phyloP scores from a whole-genome alignment of 371 early-diverging fungal species.

The Blastocladiella emersonii region DNA sequence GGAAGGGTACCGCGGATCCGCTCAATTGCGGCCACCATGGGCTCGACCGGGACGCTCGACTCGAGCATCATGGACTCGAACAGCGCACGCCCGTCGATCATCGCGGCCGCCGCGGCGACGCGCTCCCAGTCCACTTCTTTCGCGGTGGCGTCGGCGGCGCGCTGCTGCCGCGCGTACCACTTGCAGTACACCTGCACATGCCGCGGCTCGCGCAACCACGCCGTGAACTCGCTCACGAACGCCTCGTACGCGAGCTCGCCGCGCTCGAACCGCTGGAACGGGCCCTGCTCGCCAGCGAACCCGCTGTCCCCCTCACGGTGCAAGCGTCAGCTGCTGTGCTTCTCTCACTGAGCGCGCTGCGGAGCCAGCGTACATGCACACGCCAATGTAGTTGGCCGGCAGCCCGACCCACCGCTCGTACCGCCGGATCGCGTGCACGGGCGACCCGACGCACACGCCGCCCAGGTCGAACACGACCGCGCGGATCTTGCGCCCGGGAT shows the following conservation, averaged over 20 bases:
- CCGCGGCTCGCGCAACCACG: constrained; percentile 10
- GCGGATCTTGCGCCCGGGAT: too few relatives aligned
- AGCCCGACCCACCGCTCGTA: constrained; percentile 48
- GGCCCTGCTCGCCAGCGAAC: constrained; percentile 12
- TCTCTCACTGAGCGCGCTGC: too few relatives aligned
- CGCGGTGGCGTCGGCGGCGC: neutral
- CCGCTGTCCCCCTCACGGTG: neutral
- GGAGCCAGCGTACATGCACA: constrained; percentile 63
- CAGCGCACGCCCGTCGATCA: constrained; percentile 16
- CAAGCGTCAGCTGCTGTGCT: neutral
- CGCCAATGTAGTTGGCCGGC: constrained; percentile 68
- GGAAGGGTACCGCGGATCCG: constrained; percentile 3
- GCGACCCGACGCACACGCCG: constrained; percentile 68
- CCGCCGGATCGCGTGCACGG: constrained; percentile 55
- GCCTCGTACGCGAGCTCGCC: constrained; percentile 12
- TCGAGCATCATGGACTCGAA: constrained; percentile 16
- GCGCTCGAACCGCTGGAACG: constrained; percentile 22
- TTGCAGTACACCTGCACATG: constrained; percentile 5
- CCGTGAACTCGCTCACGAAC: constrained; percentile 11
- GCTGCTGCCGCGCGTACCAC: constrained; percentile 8
- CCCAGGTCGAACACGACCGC: constrained; percentile 23
- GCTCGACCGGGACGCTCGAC: constrained; percentile 5
- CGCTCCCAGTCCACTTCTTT: neutral
- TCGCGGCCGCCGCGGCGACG: neutral
- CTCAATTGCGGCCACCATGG: constrained; percentile 13